These are phyloP conservation scores for Rhododendron williamsianum DNA, from an alignment of 148 eudicot species.

Conservation along the genomic window DNA sequence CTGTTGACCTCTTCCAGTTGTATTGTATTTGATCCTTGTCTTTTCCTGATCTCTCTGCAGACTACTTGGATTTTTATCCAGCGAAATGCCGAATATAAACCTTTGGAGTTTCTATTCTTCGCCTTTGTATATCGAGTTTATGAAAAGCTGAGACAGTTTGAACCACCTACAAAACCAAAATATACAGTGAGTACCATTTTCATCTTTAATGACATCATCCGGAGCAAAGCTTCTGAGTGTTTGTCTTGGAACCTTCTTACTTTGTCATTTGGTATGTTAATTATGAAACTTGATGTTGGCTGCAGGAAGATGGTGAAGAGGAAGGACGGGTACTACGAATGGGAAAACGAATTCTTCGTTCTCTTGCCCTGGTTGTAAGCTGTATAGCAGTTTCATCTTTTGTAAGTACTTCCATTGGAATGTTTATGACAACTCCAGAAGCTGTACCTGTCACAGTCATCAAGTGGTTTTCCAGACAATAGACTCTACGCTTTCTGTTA, in stretches of 20 bases:
- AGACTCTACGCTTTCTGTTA: neutral
- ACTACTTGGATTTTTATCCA: constrained; percentile 67
- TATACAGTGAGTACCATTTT: constrained; percentile 39
- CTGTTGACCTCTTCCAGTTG: constrained; percentile 1
- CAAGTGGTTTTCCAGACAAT: neutral
- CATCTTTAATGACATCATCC: neutral
- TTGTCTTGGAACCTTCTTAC: neutral
- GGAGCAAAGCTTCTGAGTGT: neutral
- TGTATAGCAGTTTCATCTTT: constrained; percentile 73
- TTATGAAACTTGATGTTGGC: constrained; percentile 19
- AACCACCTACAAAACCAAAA: constrained; percentile 56
- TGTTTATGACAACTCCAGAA: neutral
- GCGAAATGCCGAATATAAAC: constrained; percentile 81
- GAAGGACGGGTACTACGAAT: constrained; percentile 63
- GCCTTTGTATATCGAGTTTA: constrained; percentile 78
- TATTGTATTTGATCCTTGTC: neutral
- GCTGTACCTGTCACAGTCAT: neutral
- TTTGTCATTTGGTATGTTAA: constrained; percentile 11
- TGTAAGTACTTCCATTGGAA: constrained; percentile 41
- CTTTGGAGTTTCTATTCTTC: constrained; percentile 72
- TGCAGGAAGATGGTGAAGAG: constrained; percentile 94
- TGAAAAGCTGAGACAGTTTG: constrained; percentile 80
- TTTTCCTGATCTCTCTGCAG: constrained; percentile 38
- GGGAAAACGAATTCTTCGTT: constrained; percentile 87
- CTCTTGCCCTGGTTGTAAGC: constrained; percentile 77